phyloP scores from a whole-genome alignment of 352 stramenopile genomes.

The Phytophthora tentaculata region DNA sequence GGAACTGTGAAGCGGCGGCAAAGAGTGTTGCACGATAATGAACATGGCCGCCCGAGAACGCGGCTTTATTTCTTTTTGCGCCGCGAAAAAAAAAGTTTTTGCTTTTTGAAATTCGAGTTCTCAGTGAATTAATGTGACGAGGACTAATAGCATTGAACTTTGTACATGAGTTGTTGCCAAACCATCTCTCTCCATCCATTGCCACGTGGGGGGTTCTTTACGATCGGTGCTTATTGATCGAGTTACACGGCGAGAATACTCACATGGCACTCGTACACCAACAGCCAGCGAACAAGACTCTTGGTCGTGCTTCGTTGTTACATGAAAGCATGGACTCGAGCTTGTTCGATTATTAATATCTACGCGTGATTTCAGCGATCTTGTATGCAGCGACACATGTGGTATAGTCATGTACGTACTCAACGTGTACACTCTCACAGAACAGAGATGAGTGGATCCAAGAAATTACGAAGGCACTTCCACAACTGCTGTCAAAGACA shows the following conservation, averaged over 20 bases:
- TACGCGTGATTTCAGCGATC: neutral
- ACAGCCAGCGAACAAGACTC: no score
- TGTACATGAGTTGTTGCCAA: neutral
- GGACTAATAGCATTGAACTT: neutral
- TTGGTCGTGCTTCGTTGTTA: no score
- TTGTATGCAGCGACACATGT: neutral
- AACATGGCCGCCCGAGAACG: neutral
- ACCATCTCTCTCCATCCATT: neutral
- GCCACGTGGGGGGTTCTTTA: constrained; percentile 5
- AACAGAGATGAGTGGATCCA: constrained; percentile 12
- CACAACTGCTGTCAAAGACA: neutral
- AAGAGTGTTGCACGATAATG: constrained; percentile 32
- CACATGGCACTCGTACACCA: neutral
- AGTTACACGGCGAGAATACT: constrained; percentile 5
- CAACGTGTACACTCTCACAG: constrained; percentile 14
- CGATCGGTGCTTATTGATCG: constrained; percentile 16
- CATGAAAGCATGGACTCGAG: neutral
- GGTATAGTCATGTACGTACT: constrained; percentile 11
- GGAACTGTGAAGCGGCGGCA: constrained; percentile 19
- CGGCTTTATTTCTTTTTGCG: neutral
- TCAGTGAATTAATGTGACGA: neutral
- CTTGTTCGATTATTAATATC: neutral
- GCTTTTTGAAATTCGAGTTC: neutral
- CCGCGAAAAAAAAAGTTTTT: neutral
- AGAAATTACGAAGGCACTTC: neutral